Base-by-base conservation (phyloP, 192 early-diverging fungal species). In the Cetraspora pellucida region DNA sequence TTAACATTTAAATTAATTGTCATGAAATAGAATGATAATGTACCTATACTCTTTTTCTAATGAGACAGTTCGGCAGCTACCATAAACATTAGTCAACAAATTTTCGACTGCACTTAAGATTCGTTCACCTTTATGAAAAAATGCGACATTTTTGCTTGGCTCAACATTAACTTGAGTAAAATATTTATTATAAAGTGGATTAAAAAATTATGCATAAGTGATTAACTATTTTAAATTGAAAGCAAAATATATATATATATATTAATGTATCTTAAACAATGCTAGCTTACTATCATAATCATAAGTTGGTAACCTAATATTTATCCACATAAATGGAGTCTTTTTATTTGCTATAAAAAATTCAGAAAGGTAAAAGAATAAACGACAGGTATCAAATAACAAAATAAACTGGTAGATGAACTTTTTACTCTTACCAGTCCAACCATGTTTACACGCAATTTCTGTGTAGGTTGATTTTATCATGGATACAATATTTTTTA, bases 121-220 rank as follows among this genome's bases (percentile, higher is more conserved):
- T n/a, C 55, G 30, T 58, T 77, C 74, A 17, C 61, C 58, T 10
- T 82, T 17, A 50, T 82, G 81, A 52, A 82, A 77, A 11, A 82
- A 30, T 17, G 77, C 71, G 0, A 65, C 61, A 54, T 77, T 82
- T 37, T 82, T 82, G 54, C 77, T 82, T 1, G 81, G 81, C 27
- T 82, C 81, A n/a, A 82, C 70, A 64, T 82, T 82, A 16, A 82
- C 81, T 82, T 47, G 52, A 3, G 21, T 50, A 17, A 44, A 63
- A 14, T 14, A 30, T 37, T 37, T 6, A 37, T 1, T 6, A 37
- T 37, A 37, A 37, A 69, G 28, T 2, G 17, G 7, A 37, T 46
- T 28, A 9, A 14, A 19, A 47, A 77, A 17, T 44, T 10, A 14
- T 44, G 64, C 28, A 25, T 37, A 13, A 59, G 55, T 1, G 19